Conservation (phyloP, 768 basidiomycete species). For the Dacryopinax spathularia region DNA sequence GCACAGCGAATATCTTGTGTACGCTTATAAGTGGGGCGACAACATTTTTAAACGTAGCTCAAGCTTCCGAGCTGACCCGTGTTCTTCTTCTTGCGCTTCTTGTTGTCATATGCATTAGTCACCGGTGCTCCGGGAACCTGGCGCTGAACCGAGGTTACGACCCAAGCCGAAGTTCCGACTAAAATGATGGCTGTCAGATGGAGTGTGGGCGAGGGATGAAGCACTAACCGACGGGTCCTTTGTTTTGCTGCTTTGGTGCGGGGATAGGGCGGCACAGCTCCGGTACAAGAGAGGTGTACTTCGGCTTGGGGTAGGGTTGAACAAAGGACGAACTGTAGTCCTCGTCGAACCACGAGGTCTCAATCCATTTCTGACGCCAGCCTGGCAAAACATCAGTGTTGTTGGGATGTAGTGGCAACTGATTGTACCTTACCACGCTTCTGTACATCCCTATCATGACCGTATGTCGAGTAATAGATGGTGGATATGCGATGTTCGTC, state of each 20-base stretch:
- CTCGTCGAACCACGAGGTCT: background rate
- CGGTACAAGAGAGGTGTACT: background rate
- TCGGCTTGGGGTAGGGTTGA: background rate
- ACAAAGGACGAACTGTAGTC: background rate
- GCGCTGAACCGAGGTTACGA: background rate
- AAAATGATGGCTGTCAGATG: background rate
- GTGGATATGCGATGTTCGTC: background rate
- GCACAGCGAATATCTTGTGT: no score
- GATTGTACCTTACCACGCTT: background rate
- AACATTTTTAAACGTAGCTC: background rate
- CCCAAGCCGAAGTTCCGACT: background rate
- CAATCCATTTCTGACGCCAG: constrained; percentile 2
- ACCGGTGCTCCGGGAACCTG: background rate
- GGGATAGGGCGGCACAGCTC: background rate
- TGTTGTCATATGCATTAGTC: background rate
- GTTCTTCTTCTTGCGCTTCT: background rate
- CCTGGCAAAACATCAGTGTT: background rate
- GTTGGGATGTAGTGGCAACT: background rate
- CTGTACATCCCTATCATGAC: background rate
- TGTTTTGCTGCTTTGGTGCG: background rate
- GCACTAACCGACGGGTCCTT: background rate
- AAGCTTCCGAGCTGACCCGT: background rate
- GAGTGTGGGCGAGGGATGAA: background rate
- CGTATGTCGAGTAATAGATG: background rate
- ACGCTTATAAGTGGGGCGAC: background rate